A percentile compares a stretch with the other conserved stretches of the same genome.
These are phyloP conservation scores for Orobanche coerulescens DNA, from an alignment of 257 asterid genomes.

Conservation along the genomic window DNA sequence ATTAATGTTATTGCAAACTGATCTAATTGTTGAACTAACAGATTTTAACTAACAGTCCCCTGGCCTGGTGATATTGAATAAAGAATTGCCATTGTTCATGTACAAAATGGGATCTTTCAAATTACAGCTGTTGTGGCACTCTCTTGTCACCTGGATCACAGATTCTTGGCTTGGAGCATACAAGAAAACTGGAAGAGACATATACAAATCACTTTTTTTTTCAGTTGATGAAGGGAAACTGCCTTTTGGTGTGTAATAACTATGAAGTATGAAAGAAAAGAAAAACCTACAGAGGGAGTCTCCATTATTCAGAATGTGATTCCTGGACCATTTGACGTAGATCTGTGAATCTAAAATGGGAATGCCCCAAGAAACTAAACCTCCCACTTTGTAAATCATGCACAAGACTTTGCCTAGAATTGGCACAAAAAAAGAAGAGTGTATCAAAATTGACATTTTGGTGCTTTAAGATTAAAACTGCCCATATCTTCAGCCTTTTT, in stretches of 20 bases:
- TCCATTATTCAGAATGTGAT: slow-evolving; percentile 49
- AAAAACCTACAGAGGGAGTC: slow-evolving; percentile 71
- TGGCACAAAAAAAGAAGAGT: slow-evolving; percentile 30
- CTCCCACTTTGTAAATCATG: slow-evolving; percentile 65
- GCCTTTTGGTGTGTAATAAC: neutral
- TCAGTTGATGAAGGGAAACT: too few relatives aligned
- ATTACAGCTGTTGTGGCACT: slow-evolving; percentile 57
- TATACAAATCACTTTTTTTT: too few relatives aligned
- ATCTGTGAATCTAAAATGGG: slow-evolving; percentile 57
- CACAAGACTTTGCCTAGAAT: slow-evolving; percentile 33
- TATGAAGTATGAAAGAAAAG: neutral
- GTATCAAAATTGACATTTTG: slow-evolving; percentile 24
- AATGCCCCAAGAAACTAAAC: slow-evolving; percentile 59
- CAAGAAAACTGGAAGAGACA: slow-evolving; percentile 60
- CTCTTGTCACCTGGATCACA: slow-evolving; percentile 58
- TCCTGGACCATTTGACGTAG: slow-evolving; percentile 61
- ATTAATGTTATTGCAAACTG: too few relatives aligned
- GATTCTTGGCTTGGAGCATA: slow-evolving; percentile 97
- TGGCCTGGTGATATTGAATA: slow-evolving; percentile 50
- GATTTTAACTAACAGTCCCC: slow-evolving; percentile 71
- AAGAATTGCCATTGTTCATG: slow-evolving; percentile 74
- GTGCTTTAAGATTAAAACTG: too few relatives aligned
- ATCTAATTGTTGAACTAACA: too few relatives aligned
- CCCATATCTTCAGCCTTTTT: too few relatives aligned
- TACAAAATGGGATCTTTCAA: slow-evolving; percentile 64